Evolutionary conservation across 2,329 filamentous ascomycete genomes (phyloP), one percentile per base, ranked within the genome.

Genomic region (Arthrobotrys entomopaga): DNA sequence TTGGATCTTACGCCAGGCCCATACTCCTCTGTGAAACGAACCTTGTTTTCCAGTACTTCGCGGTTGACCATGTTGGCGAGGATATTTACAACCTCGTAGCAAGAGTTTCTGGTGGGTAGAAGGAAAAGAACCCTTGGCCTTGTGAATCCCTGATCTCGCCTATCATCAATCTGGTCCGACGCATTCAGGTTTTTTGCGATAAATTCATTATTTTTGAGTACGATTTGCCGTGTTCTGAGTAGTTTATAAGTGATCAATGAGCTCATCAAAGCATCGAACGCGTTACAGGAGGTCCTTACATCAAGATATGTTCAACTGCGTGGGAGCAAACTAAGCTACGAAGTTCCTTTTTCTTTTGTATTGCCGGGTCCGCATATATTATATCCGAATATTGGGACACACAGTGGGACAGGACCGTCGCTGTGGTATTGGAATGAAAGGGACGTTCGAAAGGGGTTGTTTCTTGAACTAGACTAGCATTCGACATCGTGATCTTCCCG

Each of bases 31-130:
- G 94, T 86, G 79, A 99, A 98, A 0, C 95, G 88, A 81, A 96
- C 95, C 78, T 91, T 90, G 83, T 98, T 97, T 81, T 98, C 95
- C 81, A 97, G 92, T 79, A 97, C 93, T 67, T 97, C 93, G 0
- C 92, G 91, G 73, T 90, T 86, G 81, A 89, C 91, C 22, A 97
- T 82, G 3, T 87, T 85, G 48, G 90, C 89, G 50, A 99, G 92
- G 46, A 87, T 87, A 56, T 96, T 88, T 42, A 97, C 85, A 78
- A 91, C 89, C 57, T 89, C 88, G 26, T 91, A 90, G 77, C 92
- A 96, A 0, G 93, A 90, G 79, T 97, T 89, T 65, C 93, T 88
- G 0, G 95, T 98, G 2, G 95, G 94, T 0, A 97, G 84, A 16
- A 99, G 85, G 81, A 98, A 91, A 19, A 99, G 86, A 5, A 97